phyloP scores from a whole-genome alignment of 305 asterid species.

The Fraxinus greggii region DNA sequence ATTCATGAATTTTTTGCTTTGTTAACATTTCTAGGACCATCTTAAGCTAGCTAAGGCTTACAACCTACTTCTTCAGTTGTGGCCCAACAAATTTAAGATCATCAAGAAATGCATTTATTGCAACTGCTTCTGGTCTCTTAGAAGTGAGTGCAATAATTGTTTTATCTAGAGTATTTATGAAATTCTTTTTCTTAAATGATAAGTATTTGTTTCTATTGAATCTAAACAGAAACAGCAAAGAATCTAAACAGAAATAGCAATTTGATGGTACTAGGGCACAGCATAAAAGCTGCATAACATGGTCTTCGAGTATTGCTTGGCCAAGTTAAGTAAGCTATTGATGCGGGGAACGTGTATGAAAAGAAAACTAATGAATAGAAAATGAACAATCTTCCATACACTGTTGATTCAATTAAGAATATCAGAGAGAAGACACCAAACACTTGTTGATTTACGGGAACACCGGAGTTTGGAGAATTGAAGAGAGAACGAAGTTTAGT shows the following conservation, averaged over 20 bases:
- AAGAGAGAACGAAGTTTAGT: not conserved
- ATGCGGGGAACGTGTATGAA: not conserved
- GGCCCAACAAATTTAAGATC: conserved; percentile 35
- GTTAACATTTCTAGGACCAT: not conserved
- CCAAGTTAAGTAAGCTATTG: not conserved
- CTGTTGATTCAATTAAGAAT: no score
- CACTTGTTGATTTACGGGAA: not conserved
- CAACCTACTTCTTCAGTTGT: conserved; percentile 20
- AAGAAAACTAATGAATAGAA: not conserved
- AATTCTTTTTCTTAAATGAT: conserved; percentile 16
- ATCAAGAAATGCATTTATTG: conserved; percentile 25
- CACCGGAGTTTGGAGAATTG: not conserved
- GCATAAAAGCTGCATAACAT: not conserved
- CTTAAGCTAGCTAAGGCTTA: conserved; percentile 5
- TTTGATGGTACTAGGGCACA: conserved; percentile 2
- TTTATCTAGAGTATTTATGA: conserved; percentile 15
- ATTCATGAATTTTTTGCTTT: not conserved
- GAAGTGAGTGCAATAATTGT: conserved; percentile 27
- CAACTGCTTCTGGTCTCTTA: conserved; percentile 15
- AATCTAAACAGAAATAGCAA: not conserved
- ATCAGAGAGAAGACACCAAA: not conserved
- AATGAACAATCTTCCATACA: no score
- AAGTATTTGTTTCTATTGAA: not conserved
- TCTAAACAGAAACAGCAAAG: not conserved
- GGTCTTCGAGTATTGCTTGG: not conserved